phyloP scores from a whole-genome alignment of 2,329 filamentous ascomycete species.

The Ceratocystis harringtonii region DNA sequence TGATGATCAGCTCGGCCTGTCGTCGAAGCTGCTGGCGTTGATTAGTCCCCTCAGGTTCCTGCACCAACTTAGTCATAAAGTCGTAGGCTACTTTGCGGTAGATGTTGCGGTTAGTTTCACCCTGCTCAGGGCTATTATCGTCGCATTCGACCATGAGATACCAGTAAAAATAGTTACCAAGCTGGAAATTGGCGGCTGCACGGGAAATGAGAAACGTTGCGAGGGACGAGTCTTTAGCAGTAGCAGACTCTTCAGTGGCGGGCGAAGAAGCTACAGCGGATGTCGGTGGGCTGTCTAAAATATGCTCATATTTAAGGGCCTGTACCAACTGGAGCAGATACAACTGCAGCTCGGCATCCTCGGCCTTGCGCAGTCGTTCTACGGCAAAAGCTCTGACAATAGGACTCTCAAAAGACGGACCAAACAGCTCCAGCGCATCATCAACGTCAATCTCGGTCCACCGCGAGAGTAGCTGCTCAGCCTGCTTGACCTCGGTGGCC shows the following conservation, averaged over 20 bases:
- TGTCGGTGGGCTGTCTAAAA: conserved; percentile 28
- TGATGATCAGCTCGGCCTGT: conserved; percentile 77
- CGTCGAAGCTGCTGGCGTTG: conserved; percentile 62
- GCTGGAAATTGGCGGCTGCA: conserved; percentile 71
- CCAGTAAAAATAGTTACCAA: conserved; percentile 96
- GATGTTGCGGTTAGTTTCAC: conserved; percentile 60
- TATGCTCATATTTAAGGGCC: conserved; percentile 83
- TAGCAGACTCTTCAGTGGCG: conserved; percentile 34
- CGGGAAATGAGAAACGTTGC: conserved; percentile 79
- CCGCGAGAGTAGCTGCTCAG: conserved; percentile 73
- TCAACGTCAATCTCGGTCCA: conserved; percentile 98
- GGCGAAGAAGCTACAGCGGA: conserved; percentile 48
- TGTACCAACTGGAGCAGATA: conserved; percentile 92
- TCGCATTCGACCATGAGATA: conserved; percentile 97
- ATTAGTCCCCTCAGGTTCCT: conserved; percentile 52
- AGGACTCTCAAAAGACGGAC: conserved; percentile 78
- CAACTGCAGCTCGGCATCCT: conserved; percentile 77
- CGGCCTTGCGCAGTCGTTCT: conserved; percentile 76
- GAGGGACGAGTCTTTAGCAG: conserved; percentile 58
- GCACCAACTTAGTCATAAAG: conserved; percentile 80
- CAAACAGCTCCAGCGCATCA: conserved; percentile 84
- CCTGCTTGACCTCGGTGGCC: conserved; percentile 69
- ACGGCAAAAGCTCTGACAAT: conserved; percentile 88
- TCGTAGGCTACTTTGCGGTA: conserved; percentile 91
- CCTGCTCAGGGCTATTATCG: conserved; percentile 62